These are phyloP conservation scores for Colletotrichum cordylinicola DNA, from an alignment of 2,329 filamentous ascomycete species.

Conservation along the genomic window DNA sequence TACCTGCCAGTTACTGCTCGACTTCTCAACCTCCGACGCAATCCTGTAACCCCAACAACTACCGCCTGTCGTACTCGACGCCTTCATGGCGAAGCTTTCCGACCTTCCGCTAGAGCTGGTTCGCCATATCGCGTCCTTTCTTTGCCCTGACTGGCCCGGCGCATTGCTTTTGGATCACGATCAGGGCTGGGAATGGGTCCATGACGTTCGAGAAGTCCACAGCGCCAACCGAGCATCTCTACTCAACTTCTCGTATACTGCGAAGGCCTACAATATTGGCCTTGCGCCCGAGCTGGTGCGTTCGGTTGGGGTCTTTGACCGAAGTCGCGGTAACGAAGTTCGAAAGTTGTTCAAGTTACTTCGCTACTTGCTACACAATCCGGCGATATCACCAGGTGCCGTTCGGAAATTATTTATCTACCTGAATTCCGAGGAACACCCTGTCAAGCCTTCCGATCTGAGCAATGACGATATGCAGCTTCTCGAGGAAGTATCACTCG, in stretches of 20 bases:
- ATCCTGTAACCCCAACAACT: accelerated
- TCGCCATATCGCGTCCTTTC: background rate
- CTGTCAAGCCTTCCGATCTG: accelerated
- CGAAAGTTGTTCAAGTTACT: background rate
- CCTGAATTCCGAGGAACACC: accelerated
- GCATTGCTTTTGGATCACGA: background rate
- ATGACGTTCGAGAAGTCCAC: background rate
- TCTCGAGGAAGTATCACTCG: background rate
- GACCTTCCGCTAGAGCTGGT: background rate
- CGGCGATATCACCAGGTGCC: background rate
- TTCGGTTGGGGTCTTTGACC: background rate
- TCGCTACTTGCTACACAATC: background rate
- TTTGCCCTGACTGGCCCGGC: background rate
- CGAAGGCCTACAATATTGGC: background rate
- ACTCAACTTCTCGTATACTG: background rate
- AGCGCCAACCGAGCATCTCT: background rate
- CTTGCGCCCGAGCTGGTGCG: background rate
- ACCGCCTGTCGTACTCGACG: background rate
- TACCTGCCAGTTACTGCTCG: background rate
- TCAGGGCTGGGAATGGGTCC: background rate
- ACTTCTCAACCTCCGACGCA: background rate
- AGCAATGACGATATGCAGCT: background rate
- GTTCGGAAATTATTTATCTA: background rate
- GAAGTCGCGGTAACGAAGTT: background rate
- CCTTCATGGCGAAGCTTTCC: background rate